Base-by-base conservation (phyloP, 129 eudicot species). In the Apium graveolens region DNA sequence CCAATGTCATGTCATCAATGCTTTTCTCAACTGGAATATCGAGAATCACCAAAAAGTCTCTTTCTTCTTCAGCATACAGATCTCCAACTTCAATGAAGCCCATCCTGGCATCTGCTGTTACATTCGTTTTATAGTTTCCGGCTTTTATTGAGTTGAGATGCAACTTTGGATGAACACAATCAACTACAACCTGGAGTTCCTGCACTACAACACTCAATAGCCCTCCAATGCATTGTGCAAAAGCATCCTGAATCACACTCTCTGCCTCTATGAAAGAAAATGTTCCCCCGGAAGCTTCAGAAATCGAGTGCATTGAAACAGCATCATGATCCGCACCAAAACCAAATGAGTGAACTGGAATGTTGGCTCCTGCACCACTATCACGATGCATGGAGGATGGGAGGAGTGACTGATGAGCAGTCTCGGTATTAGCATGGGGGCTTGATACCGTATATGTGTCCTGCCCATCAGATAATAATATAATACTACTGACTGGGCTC, bases 211-310 rank as follows among this genome's bases (percentile, higher is more conserved):
- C 97, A 66, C 98, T 94, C 66, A 93, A 77, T 55, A 93, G 91
- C 74, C 98, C 98, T 5, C 98, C 98, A 72, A 93, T 93, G 86
- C 98, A 93, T 86, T 91, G 97, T 46, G 98, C 98, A 85, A 93
- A 93, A 78, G 98, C 98, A 80, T 94, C 98, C 79, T 94, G 98
- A 46, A 94, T 91, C 73, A 85, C 93, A 41, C 74, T 81, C 73
- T 88, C 93, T 18, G 93, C 74, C 85, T 94, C 97, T 70, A 94
- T 91, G 70, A 91, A 94, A 18, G 98, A 94, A 78, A 94, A 94
- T 69, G 96, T 89, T 26, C 98, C 98, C 46, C 97, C 97, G 8
- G 98, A 89, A 62, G 78, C 83, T 82, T 94, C 98, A 5, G 98
- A 89, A 63, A 94, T 91, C 9, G 89, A 81, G 71, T 94, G 98